phyloP scores from a whole-genome alignment of 345 rosid genomes.

The Hypericum perforatum region DNA sequence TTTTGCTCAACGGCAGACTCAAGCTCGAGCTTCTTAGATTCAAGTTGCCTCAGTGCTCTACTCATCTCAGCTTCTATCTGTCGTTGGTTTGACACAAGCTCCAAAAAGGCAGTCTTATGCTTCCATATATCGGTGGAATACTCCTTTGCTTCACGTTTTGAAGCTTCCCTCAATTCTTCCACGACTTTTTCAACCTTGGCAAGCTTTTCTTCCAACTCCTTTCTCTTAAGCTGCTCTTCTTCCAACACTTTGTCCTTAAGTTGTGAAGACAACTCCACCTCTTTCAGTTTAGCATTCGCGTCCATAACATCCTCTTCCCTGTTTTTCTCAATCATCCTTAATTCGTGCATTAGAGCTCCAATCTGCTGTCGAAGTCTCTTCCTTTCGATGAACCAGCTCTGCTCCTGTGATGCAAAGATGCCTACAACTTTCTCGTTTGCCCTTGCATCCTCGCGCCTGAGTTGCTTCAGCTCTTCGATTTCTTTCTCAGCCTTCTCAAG shows the following conservation, averaged over 20 bases:
- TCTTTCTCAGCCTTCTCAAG: slow-evolving; percentile 47
- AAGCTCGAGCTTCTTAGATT: slow-evolving; percentile 52
- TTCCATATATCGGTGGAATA: slow-evolving; percentile 67
- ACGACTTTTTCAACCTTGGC: slow-evolving; percentile 31
- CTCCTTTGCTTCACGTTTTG: slow-evolving; percentile 49
- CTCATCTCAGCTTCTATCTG: slow-evolving; percentile 83
- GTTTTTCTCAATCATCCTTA: slow-evolving; percentile 37
- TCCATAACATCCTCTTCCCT: slow-evolving; percentile 37
- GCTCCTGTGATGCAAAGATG: slow-evolving; percentile 77
- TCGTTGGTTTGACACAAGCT: slow-evolving; percentile 84
- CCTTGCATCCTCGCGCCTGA: slow-evolving; percentile 67
- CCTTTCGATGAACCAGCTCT: slow-evolving; percentile 69
- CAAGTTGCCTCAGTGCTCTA: slow-evolving; percentile 57
- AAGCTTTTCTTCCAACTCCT: slow-evolving; percentile 49
- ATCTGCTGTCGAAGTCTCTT: slow-evolving; percentile 45
- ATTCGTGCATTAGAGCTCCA: slow-evolving; percentile 51
- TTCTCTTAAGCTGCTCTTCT: slow-evolving; percentile 42
- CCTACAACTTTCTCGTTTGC: slow-evolving; percentile 92
- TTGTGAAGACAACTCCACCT: slow-evolving; percentile 39
- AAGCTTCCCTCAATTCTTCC: slow-evolving; percentile 48
- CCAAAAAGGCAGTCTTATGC: slow-evolving; percentile 84
- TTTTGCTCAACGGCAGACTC: slow-evolving; percentile 38
- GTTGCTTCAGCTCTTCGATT: slow-evolving; percentile 51
- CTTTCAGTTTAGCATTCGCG: slow-evolving; percentile 41
- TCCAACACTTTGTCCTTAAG: slow-evolving; percentile 47